Base-by-base conservation (phyloP, 139 green algal species). In the Astrephomene gubernaculifera region DNA sequence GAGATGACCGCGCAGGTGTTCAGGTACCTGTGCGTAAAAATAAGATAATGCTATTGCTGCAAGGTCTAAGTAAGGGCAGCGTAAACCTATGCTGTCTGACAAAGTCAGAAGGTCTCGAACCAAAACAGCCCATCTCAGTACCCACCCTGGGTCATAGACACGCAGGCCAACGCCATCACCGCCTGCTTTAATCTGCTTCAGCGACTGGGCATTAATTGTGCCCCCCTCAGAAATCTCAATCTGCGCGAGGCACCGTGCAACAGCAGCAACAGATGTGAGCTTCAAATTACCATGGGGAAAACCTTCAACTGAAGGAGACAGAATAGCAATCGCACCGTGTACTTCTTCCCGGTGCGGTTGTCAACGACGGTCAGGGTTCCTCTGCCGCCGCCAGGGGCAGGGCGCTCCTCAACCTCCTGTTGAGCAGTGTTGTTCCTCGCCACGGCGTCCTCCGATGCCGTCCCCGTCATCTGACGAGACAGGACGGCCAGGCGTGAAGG, bases 1-100 rank as follows among this genome's bases (percentile, higher is more conserved):
- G 92, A 97, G 64, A 95, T 95, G 71, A 97, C 96, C 14, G 97
- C 94, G 0, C 96, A 86, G 0, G 97, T 99, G 92, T 99, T 99
- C 14, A 97, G 95, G 92, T 99, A 99, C 17, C 97, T 98, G 81
- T 33, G 39, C 41, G 45, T 12, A n/a, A n/a, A n/a, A n/a, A n/a
- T n/a, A n/a, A n/a, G n/a, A n/a, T n/a, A n/a, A n/a, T n/a, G n/a
- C n/a, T n/a, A n/a, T n/a, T n/a, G n/a, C n/a, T n/a, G n/a, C n/a
- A n/a, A n/a, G n/a, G n/a, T n/a, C n/a, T n/a, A n/a, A n/a, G n/a
- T n/a, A n/a, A n/a, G n/a, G n/a, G n/a, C n/a, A n/a, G n/a, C n/a
- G n/a, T n/a, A n/a, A n/a, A n/a, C n/a, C n/a, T n/a, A n/a, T n/a
- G n/a, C n/a, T n/a, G n/a, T n/a, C n/a, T n/a, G n/a, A n/a, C n/a